Evolutionary conservation across 352 stramenopile species (phyloP).

Genomic region (Phytopythium delawarense): DNA sequence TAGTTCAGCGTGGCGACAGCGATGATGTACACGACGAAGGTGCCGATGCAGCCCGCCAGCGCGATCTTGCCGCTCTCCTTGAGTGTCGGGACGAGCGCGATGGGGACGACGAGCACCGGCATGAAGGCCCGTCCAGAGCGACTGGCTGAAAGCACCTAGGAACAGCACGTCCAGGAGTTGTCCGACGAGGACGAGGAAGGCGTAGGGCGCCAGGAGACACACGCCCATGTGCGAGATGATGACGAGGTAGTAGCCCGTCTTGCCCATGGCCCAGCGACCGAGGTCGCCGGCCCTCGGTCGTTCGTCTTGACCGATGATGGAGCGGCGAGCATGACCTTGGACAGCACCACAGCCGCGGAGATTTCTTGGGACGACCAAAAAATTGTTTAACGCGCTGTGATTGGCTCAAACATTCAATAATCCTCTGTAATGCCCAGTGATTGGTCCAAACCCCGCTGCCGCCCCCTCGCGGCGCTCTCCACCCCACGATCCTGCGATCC

Average conservation of each 20-base stretch:
- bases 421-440: conserved; percentile 4
- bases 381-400: too few species aligned
- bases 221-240: conserved; percentile 38
- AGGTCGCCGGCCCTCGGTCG: too few species aligned
- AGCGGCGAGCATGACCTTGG: conserved; percentile 43
- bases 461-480: conserved; percentile 8
- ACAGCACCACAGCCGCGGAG: conserved; percentile 34
- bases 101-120: conserved; percentile 25
- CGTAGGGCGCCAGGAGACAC: conserved; percentile 33
- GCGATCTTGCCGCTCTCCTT: conserved; percentile 36
- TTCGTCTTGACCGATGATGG: conserved; percentile 41
- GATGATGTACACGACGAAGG: conserved; percentile 36
- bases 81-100: conserved; percentile 37
- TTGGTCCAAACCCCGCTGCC: conserved; percentile 22
- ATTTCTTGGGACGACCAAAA: too few species aligned
- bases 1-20: conserved; percentile 28
- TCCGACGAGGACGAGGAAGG: conserved; percentile 41
- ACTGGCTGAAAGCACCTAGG: conserved; percentile 29
- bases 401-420: too few species aligned
- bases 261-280: too few species aligned
- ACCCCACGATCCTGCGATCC: conserved; percentile 17
- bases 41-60: conserved; percentile 36
- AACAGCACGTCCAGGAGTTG: conserved; percentile 38
- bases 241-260: conserved; percentile 27
- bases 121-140: conserved; percentile 46